Evolutionary conservation across 1,284 basidiomycete genomes (phyloP).

Genomic region (Moniliella sp.): DNA sequence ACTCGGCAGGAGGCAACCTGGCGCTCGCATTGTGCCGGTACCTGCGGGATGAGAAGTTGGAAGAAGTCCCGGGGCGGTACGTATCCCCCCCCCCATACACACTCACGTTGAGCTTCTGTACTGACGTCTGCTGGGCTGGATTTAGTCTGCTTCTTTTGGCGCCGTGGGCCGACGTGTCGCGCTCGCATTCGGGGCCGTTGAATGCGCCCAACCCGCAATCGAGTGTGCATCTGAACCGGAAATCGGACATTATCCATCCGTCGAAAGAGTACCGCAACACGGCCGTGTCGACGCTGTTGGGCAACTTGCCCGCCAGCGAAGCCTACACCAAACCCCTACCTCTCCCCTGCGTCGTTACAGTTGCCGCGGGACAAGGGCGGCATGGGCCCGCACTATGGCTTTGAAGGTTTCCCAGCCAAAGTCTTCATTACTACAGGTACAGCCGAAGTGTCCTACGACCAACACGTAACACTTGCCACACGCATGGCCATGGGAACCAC

Average conservation of each 20-base stretch:
- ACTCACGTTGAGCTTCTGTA: no score
- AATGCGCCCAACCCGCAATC: conserved; percentile 15
- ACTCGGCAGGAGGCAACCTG: conserved; percentile 52
- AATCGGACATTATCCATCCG: conserved; percentile 20
- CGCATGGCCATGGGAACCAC: conserved; percentile 16
- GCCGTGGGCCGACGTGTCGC: conserved; percentile 27
- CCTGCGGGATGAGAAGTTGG: conserved; percentile 14
- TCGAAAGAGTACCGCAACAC: conserved; percentile 22
- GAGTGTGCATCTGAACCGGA: conserved; percentile 9
- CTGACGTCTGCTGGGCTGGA: no score
- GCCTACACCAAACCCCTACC: conserved; percentile 25
- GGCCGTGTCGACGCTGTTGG: conserved; percentile 20
- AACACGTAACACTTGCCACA: conserved; percentile 25
- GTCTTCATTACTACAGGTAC: conserved; percentile 19
- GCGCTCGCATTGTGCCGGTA: conserved; percentile 39
- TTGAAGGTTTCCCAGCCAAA: conserved; percentile 14
- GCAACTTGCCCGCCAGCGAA: conserved; percentile 18
- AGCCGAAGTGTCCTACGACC: conserved; percentile 22
- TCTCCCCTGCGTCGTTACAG: conserved; percentile 23
- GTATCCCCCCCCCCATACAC: no score
- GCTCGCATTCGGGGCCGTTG: conserved; percentile 22
- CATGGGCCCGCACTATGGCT: conserved; percentile 15
- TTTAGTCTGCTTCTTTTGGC: conserved; percentile 20
- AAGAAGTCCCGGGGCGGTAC: not conserved
- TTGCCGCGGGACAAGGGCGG: conserved; percentile 11